These are phyloP conservation scores for Entomortierella lignicola DNA, from an alignment of 192 early-diverging fungal genomes.

Conservation along the genomic window DNA sequence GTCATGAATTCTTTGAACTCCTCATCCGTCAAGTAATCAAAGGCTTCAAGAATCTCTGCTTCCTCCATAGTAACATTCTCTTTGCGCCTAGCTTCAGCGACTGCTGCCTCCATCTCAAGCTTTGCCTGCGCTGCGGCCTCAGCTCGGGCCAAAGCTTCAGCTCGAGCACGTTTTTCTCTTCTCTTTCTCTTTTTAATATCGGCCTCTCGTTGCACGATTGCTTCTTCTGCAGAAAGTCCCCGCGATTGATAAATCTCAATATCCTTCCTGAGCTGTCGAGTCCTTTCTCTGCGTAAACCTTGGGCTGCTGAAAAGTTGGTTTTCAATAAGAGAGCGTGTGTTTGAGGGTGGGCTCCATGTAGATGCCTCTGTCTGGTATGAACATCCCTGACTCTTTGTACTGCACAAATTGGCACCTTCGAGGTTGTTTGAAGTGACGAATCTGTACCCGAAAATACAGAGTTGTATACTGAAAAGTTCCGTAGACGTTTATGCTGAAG, in stretches of 20 bases:
- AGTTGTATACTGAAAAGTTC: neutral
- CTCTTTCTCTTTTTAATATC: slow-evolving; percentile 13
- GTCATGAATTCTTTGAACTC: slow-evolving; percentile 44
- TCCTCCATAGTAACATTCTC: slow-evolving; percentile 39
- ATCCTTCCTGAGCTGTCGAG: slow-evolving; percentile 26
- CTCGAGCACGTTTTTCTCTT: slow-evolving; percentile 6
- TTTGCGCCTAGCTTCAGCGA: neutral
- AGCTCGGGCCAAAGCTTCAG: neutral
- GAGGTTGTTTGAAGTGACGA: no score
- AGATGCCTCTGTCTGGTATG: neutral
- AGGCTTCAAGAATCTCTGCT: slow-evolving; percentile 42
- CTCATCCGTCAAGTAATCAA: slow-evolving; percentile 42
- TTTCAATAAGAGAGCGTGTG: neutral
- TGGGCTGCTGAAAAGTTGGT: neutral
- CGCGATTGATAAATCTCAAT: slow-evolving; percentile 26
- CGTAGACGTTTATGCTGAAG: slow-evolving; percentile 15
- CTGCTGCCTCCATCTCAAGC: slow-evolving; percentile 2
- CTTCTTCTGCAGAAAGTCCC: slow-evolving; percentile 29
- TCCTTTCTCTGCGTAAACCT: slow-evolving; percentile 22
- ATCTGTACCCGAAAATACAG: neutral
- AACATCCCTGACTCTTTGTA: slow-evolving; percentile 4
- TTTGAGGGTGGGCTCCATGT: neutral
- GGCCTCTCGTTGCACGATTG: slow-evolving; percentile 6
- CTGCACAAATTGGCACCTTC: no score
- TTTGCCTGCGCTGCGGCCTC: slow-evolving; percentile 6